phyloP scores from a whole-genome alignment of 2,329 filamentous ascomycete species.

The Apiospora phragmitis region DNA sequence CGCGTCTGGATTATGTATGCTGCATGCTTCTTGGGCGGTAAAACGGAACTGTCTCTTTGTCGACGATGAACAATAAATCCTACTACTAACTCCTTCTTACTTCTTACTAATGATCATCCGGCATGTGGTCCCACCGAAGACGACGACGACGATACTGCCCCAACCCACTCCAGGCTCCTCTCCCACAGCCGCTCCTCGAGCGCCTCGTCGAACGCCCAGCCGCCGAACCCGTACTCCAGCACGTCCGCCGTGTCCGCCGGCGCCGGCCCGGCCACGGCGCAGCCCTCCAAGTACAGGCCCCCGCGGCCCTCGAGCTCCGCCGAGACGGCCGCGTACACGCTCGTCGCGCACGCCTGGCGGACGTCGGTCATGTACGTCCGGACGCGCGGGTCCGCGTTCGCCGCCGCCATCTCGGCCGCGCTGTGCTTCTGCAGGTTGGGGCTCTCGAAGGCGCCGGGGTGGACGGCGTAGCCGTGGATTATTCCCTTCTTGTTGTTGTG shows the following conservation, averaged over 20 bases:
- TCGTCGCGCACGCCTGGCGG: conserved; percentile 45
- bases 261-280: conserved; percentile 32
- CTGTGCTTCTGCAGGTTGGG: conserved; percentile 32
- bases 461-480: conserved; percentile 42
- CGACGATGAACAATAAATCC: background rate
- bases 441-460: conserved; percentile 43
- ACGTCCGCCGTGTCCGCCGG: conserved; percentile 24
- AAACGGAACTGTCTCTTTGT: background rate
- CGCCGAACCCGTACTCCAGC: conserved; percentile 26
- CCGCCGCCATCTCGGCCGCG: conserved; percentile 20
- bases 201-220: conserved; percentile 37
- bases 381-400: conserved; percentile 14
- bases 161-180: conserved; percentile 20
- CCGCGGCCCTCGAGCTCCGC: conserved; percentile 41
- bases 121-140: background rate
- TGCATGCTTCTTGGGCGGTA: background rate
- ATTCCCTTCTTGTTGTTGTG: conserved; percentile 20
- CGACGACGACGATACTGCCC: background rate
- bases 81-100: background rate
- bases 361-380: conserved; percentile 30
- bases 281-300: conserved; percentile 43
- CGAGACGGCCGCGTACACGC: conserved; percentile 41
- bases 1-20: background rate
- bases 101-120: too few relatives aligned
- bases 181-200: conserved; percentile 41